These are phyloP conservation scores for Takashimella tepidaria DNA, from an alignment of 1,284 basidiomycete genomes.

Conservation along the genomic window DNA sequence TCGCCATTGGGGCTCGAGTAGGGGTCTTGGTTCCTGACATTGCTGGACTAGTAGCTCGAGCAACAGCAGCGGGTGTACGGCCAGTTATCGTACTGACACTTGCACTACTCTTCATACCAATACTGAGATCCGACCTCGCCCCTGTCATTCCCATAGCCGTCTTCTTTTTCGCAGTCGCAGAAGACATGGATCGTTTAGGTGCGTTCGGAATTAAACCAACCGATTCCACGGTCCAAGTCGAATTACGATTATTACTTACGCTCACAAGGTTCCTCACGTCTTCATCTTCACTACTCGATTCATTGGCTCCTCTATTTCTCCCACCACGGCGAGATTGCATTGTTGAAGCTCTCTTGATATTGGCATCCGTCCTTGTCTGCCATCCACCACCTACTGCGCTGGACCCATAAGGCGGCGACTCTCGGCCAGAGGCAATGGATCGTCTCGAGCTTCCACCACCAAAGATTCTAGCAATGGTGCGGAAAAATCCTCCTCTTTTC, in stretches of 20 bases:
- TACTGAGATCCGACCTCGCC: conserved; percentile 30
- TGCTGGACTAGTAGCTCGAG: conserved; percentile 3
- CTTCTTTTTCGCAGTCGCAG: conserved; percentile 11
- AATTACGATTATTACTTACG: conserved; percentile 39
- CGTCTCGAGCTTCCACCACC: conserved; percentile 21
- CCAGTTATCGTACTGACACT: conserved; percentile 1
- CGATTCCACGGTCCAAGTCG: conserved; percentile 39
- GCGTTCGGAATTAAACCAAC: conserved; percentile 15
- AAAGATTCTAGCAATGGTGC: conserved; percentile 42
- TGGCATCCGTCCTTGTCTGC: conserved; percentile 43
- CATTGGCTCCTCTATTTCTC: conserved; percentile 24
- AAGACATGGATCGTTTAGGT: not conserved
- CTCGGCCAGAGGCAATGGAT: conserved; percentile 24
- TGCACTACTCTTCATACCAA: conserved; percentile 15
- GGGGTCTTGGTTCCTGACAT: conserved; percentile 10
- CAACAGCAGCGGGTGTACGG: not conserved
- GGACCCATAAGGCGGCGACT: conserved; percentile 32
- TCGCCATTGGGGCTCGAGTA: conserved; percentile 11
- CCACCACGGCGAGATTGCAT: conserved; percentile 14
- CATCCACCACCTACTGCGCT: conserved; percentile 24
- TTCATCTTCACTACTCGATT: conserved; percentile 40
- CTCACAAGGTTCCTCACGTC: conserved; percentile 31
- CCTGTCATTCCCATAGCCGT: no score
- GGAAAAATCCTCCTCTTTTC: conserved; percentile 46
- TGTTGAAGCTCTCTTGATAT: conserved; percentile 31